Evolutionary conservation across 78 protist species (phyloP), one percentile per base, ranked within the genome.

Genomic region (Dictyostelium firmibasis): DNA sequence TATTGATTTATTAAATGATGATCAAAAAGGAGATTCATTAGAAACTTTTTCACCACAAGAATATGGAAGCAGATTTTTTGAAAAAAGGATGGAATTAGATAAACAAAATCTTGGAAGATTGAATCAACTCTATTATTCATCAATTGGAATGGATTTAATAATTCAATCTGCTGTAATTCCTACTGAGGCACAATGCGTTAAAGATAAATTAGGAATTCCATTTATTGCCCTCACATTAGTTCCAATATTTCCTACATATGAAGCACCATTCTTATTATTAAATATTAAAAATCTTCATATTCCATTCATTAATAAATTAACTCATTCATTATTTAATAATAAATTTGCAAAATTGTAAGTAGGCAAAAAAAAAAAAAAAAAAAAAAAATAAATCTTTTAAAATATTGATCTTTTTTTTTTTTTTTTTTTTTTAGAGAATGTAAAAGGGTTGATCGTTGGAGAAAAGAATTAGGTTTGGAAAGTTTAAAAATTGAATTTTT

Each of bases 131-230:
- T 67, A 67, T 67, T 8, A 1, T 27, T 67, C 75, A 18, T 20
- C 89, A 0, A 31, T 33, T 16, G 89, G 79, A 5, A 67, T 67
- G 67, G 89, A 83, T 83, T 25, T 83, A 25, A 83, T 83, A n/a
- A 25, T 83, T 18, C 60, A 75, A 83, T 38, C 77, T 0, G 41
- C 57, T 13, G 25, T 83, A 62, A 38, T 36, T 27, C 20, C 72
- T 8, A 41, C 81, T 9, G 89, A 83, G 27, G 79, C 74, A 9
- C 16, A 60, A n/a, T 83, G 41, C 5, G 20, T 83, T 10, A 14
- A 31, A 60, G 89, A 83, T 20, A 83, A 83, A 25, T 27, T 83
- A 36, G 43, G 43, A 27, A 83, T 83, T 25, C 89, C 89, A 11
- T 47, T 41, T 25, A 41, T 83, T 10, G 35, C 79, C 0, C 25